Conservation (phyloP, 129 eudicot genomes). For the Artemisia annua region DNA sequence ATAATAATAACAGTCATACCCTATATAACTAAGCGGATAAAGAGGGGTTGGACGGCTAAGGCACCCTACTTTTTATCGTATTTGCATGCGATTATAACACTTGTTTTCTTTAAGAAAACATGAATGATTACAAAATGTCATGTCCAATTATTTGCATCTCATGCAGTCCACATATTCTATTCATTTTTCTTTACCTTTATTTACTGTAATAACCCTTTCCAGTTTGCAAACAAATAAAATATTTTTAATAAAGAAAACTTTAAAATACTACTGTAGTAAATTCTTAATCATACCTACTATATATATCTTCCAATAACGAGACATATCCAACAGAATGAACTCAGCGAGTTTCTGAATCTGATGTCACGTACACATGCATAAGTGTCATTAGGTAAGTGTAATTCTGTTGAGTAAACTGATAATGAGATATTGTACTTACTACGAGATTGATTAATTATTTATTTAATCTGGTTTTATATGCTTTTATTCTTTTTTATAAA, state of each 20-base stretch:
- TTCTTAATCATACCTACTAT: not conserved
- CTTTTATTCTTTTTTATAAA: no score
- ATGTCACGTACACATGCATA: conserved; percentile 16
- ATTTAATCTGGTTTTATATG: not conserved
- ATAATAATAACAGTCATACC: no score
- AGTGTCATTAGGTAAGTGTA: conserved; percentile 6
- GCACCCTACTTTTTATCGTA: not conserved
- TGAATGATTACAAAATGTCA: not conserved
- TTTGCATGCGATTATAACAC: not conserved
- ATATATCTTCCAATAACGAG: conserved; percentile 8
- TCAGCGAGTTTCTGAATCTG: not conserved
- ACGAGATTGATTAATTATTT: not conserved
- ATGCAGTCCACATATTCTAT: conserved; percentile 4
- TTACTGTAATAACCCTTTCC: not conserved
- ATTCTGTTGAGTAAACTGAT: not conserved
- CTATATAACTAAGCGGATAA: no score
- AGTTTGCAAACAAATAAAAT: conserved; percentile 8
- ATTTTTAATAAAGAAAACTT: not conserved
- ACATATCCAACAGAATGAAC: conserved; percentile 2
- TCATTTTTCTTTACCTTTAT: not conserved
- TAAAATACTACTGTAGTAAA: no score
- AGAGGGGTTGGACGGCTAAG: no score
- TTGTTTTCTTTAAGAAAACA: not conserved
- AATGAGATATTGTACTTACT: not conserved
- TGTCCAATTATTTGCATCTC: conserved; percentile 21